A percentile compares a stretch with the other conserved stretches of the same genome.
phyloP scores from a whole-genome alignment of 768 basidiomycete species.

The Daedaleopsis sinensis region DNA sequence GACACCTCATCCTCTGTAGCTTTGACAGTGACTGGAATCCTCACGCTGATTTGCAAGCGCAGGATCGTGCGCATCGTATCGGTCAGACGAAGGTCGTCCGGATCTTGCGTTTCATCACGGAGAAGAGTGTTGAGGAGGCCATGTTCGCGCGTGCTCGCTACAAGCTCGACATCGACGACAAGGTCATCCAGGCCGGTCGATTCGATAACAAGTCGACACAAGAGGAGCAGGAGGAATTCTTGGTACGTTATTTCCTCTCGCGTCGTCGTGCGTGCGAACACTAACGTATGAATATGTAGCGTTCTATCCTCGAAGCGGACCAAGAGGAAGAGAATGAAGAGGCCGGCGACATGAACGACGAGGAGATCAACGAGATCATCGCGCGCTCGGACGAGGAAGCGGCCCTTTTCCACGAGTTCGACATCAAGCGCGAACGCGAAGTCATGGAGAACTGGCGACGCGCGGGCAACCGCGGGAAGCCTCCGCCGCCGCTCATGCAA shows the following conservation, averaged over 20 bases:
- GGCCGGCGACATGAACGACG: constrained; percentile 90
- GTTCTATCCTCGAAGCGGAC: constrained; percentile 87
- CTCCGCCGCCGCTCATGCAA: constrained; percentile 76
- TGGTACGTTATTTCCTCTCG: constrained; percentile 53
- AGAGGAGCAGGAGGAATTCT: constrained; percentile 94
- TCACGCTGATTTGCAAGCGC: constrained; percentile 98
- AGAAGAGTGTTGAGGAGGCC: constrained; percentile 97
- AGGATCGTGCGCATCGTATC: constrained; percentile 99
- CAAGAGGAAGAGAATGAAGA: constrained; percentile 91
- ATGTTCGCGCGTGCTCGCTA: constrained; percentile 94
- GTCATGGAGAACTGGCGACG: constrained; percentile 67
- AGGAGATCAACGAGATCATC: constrained; percentile 92
- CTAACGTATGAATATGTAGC: constrained; percentile 47
- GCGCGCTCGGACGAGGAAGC: constrained; percentile 83
- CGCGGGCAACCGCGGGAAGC: constrained; percentile 74
- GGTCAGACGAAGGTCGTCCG: constrained; percentile 98
- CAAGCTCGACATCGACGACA: constrained; percentile 98
- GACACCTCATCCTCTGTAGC: constrained; percentile 37
- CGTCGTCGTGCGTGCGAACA: constrained; percentile 3
- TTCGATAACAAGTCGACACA: constrained; percentile 99
- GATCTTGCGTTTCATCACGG: constrained; percentile 95
- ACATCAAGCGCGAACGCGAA: constrained; percentile 75
- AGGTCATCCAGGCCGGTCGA: constrained; percentile 98
- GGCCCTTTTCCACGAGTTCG: constrained; percentile 79
- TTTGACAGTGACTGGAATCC: constrained; percentile 95